Conservation (phyloP, 2,329 filamentous ascomycete genomes). For the Chaetomiaceae sp. region DNA sequence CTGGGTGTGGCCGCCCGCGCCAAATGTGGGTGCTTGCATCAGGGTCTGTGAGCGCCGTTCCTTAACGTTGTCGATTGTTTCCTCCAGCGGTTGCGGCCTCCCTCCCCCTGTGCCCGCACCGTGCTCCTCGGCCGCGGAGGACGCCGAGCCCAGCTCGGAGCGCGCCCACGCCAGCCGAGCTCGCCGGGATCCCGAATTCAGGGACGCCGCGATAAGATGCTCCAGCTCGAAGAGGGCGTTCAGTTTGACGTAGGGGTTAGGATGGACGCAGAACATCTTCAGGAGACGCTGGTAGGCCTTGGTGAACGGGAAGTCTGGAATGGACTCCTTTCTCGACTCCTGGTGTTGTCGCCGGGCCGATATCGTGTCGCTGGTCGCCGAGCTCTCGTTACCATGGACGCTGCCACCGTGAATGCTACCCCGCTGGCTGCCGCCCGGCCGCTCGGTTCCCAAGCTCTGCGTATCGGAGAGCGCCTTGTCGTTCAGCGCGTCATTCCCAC, state of each 20-base stretch:
- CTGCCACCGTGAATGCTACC: constrained; percentile 24
- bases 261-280: constrained; percentile 80
- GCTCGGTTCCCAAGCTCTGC: constrained; percentile 31
- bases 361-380: constrained; percentile 35
- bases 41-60: constrained; percentile 59
- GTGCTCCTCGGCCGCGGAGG: constrained; percentile 24
- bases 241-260: constrained; percentile 81
- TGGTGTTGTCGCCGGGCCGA: constrained; percentile 27
- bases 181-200: constrained; percentile 49
- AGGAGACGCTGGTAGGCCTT: constrained; percentile 74
- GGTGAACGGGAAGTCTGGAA: constrained; percentile 67
- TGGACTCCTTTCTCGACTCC: constrained; percentile 29
- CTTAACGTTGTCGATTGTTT: constrained; percentile 63
- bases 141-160: constrained; percentile 25
- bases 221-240: constrained; percentile 77
- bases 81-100: constrained; percentile 48
- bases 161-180: constrained; percentile 32
- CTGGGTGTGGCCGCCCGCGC: constrained; percentile 15
- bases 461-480: constrained; percentile 23
- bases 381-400: constrained; percentile 35
- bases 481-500: constrained; percentile 33
- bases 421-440: constrained; percentile 28
- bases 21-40: constrained; percentile 29
- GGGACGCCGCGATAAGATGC: constrained; percentile 69
- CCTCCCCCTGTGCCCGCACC: constrained; percentile 14